Percentiles rank a stretch among this genome's conserved stretches.
These are phyloP conservation scores for Actinomucor elegans DNA, from an alignment of 371 early-diverging fungal genomes.

Conservation along the genomic window DNA sequence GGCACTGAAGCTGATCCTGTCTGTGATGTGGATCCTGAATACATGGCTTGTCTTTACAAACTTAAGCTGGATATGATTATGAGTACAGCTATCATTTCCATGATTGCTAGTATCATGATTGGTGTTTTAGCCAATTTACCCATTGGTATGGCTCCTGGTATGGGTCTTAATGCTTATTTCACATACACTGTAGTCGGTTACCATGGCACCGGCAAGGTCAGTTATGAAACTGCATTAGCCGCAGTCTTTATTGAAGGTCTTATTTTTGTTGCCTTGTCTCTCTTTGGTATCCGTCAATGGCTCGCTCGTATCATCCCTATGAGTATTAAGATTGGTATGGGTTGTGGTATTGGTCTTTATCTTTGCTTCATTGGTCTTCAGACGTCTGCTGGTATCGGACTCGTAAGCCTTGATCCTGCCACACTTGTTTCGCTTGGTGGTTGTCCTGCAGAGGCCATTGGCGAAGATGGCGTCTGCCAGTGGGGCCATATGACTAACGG, in stretches of 20 bases:
- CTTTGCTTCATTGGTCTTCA: conserved; percentile 77
- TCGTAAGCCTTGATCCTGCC: conserved; percentile 57
- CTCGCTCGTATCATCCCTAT: conserved; percentile 72
- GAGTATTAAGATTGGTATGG: conserved; percentile 72
- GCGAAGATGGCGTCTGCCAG: conserved; percentile 51
- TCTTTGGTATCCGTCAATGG: conserved; percentile 79
- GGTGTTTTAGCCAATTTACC: conserved; percentile 77
- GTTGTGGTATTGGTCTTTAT: conserved; percentile 78
- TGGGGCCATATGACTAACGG: conserved; percentile 65
- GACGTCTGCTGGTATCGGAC: conserved; percentile 75
- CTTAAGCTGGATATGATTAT: conserved; percentile 71
- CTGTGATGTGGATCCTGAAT: conserved; percentile 49
- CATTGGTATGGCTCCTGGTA: conserved; percentile 73
- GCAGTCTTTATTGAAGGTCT: conserved; percentile 83
- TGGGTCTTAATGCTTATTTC: conserved; percentile 85
- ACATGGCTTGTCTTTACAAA: conserved; percentile 60
- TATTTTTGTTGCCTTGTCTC: conserved; percentile 68
- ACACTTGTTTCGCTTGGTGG: conserved; percentile 73
- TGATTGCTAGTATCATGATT: conserved; percentile 66
- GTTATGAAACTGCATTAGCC: conserved; percentile 69
- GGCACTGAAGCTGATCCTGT: conserved; percentile 41
- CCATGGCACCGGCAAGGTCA: conserved; percentile 70
- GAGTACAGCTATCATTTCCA: conserved; percentile 67
- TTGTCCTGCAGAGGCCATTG: conserved; percentile 56
- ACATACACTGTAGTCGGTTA: conserved; percentile 79